Base-by-base conservation (phyloP, 1,139 yeast genomes). In the Arxiozyma slooffiae region DNA sequence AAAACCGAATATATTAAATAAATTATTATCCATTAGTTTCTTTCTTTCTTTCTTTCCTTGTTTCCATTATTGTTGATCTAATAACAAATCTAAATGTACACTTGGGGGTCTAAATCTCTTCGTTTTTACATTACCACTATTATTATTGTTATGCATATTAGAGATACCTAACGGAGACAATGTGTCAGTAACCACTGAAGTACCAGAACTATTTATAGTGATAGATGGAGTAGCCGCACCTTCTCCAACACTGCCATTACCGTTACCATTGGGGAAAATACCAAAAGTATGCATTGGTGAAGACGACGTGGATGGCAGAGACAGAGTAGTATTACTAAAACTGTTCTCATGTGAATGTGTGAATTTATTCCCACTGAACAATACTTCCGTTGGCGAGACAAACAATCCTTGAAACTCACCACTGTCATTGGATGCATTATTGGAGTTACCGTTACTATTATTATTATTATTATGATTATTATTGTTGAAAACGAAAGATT, bases 361-460 rank as follows among this genome's bases (percentile, higher is more conserved):
- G n/a, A 22, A 46, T 36, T 37, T 45, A 48, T 39, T 40, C 30
- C 47, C 52, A 44, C 38, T 39, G 47, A 34, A 68, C 21, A 42
- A 48, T 48, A 68, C 51, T 48, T 64, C 70, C 7, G 71, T 68
- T 16, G 72, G 72, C 0, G 71, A 68, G n/a, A 68, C 62, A 52
- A 68, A 69, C 60, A 69, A 55, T 54, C 52, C 70, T 60, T 22
- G 53, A 48, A 34, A 49, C 50, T 30, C 37, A 9, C 38, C 37
- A 38, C 11, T 18, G 11, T 37, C 23, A 8, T 20, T 21, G 6
- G 16, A 2, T 4, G 8, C 14, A 11, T 16, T 20, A 30, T 9
- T 22, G 30, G 11, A 34, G 17, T 41, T 43, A 11, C 18, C 17
- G 38, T 23, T 38, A 16, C 6, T 5, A n/a, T 21, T 24, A n/a